A percentile compares a stretch with the other conserved stretches of the same genome.
These are phyloP conservation scores for Balansia obtecta DNA, from an alignment of 2,329 filamentous ascomycete genomes.

Conservation along the genomic window DNA sequence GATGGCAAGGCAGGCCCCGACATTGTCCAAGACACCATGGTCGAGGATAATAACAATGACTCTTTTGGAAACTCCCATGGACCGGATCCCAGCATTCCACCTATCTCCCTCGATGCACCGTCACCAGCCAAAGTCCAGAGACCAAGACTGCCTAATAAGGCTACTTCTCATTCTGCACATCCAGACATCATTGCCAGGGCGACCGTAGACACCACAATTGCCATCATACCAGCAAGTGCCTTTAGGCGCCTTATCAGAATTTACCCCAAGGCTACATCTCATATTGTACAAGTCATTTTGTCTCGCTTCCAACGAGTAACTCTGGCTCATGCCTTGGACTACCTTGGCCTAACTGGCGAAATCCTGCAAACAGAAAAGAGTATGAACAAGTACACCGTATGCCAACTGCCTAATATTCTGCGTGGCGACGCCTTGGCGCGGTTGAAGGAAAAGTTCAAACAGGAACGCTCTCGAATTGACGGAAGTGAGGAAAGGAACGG, in stretches of 20 bases:
- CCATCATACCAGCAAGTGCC: slow-evolving; percentile 92
- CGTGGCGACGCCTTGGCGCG: slow-evolving; percentile 71
- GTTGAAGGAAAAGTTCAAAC: slow-evolving; percentile 83
- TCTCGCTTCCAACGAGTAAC: slow-evolving; percentile 92
- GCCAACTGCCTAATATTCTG: slow-evolving; percentile 82
- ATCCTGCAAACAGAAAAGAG: slow-evolving; percentile 85
- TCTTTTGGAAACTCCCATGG: slow-evolving; percentile 4
- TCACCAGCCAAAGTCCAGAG: slow-evolving; percentile 19
- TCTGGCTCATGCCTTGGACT: slow-evolving; percentile 85
- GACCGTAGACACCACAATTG: slow-evolving; percentile 93
- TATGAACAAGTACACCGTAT: slow-evolving; percentile 86
- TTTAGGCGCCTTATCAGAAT: slow-evolving; percentile 86
- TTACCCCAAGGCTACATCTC: slow-evolving; percentile 90
- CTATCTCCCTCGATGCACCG: slow-evolving; percentile 54
- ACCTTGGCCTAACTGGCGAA: slow-evolving; percentile 82
- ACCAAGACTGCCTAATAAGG: slow-evolving; percentile 29
- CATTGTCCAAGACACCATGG: slow-evolving; percentile 6
- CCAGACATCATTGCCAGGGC: slow-evolving; percentile 95
- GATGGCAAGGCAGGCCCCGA: slow-evolving; percentile 13
- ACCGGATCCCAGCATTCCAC: slow-evolving; percentile 48
- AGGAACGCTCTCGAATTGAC: slow-evolving; percentile 70
- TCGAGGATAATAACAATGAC: slow-evolving; percentile 9
- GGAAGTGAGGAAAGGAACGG: slow-evolving; percentile 73
- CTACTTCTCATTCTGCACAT: slow-evolving; percentile 64
- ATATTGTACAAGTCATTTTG: slow-evolving; percentile 95